phyloP scores from a whole-genome alignment of 2,329 filamentous ascomycete genomes.

The Epichloe sp. region DNA sequence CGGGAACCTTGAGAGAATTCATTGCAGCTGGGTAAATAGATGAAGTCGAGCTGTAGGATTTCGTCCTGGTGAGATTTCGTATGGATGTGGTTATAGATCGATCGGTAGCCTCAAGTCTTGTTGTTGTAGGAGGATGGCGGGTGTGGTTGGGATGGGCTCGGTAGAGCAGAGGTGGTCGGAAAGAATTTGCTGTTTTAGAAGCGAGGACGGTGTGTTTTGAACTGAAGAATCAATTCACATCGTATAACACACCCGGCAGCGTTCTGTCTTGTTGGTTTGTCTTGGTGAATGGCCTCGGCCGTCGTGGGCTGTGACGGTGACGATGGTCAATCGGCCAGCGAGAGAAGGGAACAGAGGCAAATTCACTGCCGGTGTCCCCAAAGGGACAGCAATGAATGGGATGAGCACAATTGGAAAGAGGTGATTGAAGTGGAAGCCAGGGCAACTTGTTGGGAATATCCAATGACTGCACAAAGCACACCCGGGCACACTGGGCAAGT shows the following conservation, averaged over 20 bases:
- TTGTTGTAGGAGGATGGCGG: not conserved
- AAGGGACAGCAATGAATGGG: conserved; percentile 11
- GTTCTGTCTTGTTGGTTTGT: conserved; percentile 6
- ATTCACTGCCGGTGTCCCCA: conserved; percentile 10
- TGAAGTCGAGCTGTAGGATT: not conserved
- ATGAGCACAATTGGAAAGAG: conserved; percentile 8
- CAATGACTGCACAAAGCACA: conserved; percentile 9
- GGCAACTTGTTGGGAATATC: conserved; percentile 9
- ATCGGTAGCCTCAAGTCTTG: not conserved
- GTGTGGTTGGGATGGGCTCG: not conserved
- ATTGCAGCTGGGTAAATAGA: conserved; percentile 20
- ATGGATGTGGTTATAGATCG: not conserved
- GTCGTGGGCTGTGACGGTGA: not conserved
- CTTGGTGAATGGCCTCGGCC: conserved; percentile 1
- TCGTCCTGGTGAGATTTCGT: not conserved
- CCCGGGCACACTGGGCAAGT: conserved; percentile 1
- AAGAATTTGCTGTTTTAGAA: not conserved
- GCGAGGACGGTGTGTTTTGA: not conserved
- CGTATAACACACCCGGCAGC: not conserved
- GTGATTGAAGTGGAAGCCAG: conserved; percentile 4
- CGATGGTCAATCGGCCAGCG: not conserved
- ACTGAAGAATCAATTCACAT: conserved; percentile 1
- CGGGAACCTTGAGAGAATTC: conserved; percentile 43
- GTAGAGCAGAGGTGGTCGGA: not conserved
- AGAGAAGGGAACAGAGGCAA: conserved; percentile 7